phyloP scores from a whole-genome alignment of 768 basidiomycete genomes.

The Boletus coccyginus region DNA sequence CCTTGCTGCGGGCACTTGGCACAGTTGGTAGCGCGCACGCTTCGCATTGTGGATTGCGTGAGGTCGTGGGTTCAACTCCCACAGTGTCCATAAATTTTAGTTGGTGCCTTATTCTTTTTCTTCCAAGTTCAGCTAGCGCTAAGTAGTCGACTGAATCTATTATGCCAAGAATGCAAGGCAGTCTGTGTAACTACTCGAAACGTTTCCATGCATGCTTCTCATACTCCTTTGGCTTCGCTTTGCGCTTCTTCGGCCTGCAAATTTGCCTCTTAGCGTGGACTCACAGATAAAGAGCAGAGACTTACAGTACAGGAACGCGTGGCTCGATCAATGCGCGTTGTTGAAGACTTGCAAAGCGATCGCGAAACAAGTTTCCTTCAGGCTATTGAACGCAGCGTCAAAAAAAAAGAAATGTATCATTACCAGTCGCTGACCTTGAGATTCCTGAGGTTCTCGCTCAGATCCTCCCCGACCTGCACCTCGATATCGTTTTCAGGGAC shows the following conservation, averaged over 20 bases:
- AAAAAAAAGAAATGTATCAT: neutral
- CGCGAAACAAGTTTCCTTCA: slow-evolving; percentile 90
- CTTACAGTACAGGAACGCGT: slow-evolving; percentile 70
- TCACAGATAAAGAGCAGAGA: slow-evolving; percentile 23
- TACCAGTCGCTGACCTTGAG: slow-evolving; percentile 61
- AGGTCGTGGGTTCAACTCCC: slow-evolving; percentile 38
- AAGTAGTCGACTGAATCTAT: too few relatives aligned
- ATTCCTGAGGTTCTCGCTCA: slow-evolving; percentile 78
- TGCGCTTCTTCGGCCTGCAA: slow-evolving; percentile 31
- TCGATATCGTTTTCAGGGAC: slow-evolving; percentile 68
- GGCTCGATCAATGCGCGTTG: slow-evolving; percentile 87
- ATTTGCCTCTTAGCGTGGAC: neutral
- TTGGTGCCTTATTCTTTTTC: neutral
- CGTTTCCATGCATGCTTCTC: slow-evolving; percentile 81
- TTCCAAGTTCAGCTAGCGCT: too few relatives aligned
- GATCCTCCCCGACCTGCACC: slow-evolving; percentile 88
- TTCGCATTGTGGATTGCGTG: slow-evolving; percentile 30
- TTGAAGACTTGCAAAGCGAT: slow-evolving; percentile 84
- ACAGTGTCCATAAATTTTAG: slow-evolving; percentile 21
- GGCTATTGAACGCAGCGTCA: slow-evolving; percentile 47
- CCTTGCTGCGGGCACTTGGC: slow-evolving; percentile 44
- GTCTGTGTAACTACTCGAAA: slow-evolving; percentile 43
- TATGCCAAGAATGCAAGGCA: too few relatives aligned
- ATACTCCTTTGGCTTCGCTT: slow-evolving; percentile 56
- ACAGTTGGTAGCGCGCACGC: slow-evolving; percentile 41